These are phyloP conservation scores for Eremothecium cymbalariae DNA, from an alignment of 1,139 yeast genomes.

Conservation along the genomic window DNA sequence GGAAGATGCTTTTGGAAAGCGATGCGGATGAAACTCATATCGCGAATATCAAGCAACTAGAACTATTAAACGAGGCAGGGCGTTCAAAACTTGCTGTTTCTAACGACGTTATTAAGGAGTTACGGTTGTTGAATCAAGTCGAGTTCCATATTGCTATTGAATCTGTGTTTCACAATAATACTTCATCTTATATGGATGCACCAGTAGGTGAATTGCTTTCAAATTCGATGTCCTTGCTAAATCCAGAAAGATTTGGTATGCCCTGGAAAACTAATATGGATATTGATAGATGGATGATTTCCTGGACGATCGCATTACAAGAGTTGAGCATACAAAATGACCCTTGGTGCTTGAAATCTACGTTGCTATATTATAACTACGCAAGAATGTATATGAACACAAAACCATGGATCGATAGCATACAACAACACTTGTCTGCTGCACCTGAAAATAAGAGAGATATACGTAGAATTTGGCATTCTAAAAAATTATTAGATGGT, in stretches of 20 bases:
- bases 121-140: constrained; percentile 61
- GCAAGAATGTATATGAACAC: constrained; percentile 65
- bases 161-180: constrained; percentile 51
- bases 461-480: constrained; percentile 10
- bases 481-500: not conserved
- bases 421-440: constrained; percentile 15
- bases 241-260: constrained; percentile 56
- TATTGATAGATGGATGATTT: constrained; percentile 72
- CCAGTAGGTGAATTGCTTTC: too few relatives aligned
- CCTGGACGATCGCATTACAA: constrained; percentile 64
- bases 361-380: constrained; percentile 61
- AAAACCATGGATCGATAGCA: constrained; percentile 16
- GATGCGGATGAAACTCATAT: constrained; percentile 10
- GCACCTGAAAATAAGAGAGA: constrained; percentile 26
- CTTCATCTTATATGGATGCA: too few relatives aligned
- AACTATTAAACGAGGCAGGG: constrained; percentile 17
- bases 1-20: constrained; percentile 13
- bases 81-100: constrained; percentile 15
- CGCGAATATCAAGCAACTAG: constrained; percentile 14
- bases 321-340: constrained; percentile 49
- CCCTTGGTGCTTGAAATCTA: constrained; percentile 65
- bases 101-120: constrained; percentile 37
- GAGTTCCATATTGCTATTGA: constrained; percentile 62
- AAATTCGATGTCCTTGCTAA: constrained; percentile 27
- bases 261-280: constrained; percentile 63